phyloP scores from a whole-genome alignment of 495 filamentous ascomycete species.

The Bacidia gigantensis region DNA sequence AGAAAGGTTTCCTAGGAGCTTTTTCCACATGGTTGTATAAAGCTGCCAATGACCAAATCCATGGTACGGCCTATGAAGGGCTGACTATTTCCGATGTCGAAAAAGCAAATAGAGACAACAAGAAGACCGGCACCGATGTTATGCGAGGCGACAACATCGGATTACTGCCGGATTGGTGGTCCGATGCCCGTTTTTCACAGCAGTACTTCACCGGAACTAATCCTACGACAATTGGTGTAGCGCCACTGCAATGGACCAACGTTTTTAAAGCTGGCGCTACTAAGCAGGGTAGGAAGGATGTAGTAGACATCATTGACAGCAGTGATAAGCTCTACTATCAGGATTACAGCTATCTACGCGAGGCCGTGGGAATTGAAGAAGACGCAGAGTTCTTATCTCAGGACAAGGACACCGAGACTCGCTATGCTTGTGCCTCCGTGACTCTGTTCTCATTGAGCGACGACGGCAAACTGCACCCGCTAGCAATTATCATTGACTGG shows the following conservation, averaged over 20 bases:
- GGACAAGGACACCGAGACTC: background rate
- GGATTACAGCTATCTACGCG: conserved; percentile 35
- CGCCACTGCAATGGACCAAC: conserved; percentile 21
- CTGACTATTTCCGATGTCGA: conserved; percentile 28
- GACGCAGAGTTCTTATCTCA: conserved; percentile 3
- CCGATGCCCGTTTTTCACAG: conserved; percentile 36
- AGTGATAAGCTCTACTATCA: conserved; percentile 29
- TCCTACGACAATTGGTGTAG: conserved; percentile 30
- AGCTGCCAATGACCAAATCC: conserved; percentile 17
- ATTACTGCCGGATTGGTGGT: conserved; percentile 33
- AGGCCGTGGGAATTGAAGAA: conserved; percentile 13
- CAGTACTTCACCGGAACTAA: conserved; percentile 37
- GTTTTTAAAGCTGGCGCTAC: conserved; percentile 26
- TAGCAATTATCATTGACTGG: conserved; percentile 33
- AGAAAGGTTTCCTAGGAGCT: conserved; percentile 17
- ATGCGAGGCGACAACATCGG: conserved; percentile 29
- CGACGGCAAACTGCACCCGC: conserved; percentile 33
- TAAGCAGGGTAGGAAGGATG: conserved; percentile 13
- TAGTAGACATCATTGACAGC: conserved; percentile 13
- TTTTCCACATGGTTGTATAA: conserved; percentile 22
- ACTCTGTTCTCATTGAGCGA: conserved; percentile 30
- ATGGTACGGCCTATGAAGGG: conserved; percentile 23
- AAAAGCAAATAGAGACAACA: conserved; percentile 24
- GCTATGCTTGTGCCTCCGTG: conserved; percentile 26
- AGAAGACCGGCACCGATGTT: conserved; percentile 27